Conservation (phyloP, 257 asterid genomes). For the Agastache rugosa region DNA sequence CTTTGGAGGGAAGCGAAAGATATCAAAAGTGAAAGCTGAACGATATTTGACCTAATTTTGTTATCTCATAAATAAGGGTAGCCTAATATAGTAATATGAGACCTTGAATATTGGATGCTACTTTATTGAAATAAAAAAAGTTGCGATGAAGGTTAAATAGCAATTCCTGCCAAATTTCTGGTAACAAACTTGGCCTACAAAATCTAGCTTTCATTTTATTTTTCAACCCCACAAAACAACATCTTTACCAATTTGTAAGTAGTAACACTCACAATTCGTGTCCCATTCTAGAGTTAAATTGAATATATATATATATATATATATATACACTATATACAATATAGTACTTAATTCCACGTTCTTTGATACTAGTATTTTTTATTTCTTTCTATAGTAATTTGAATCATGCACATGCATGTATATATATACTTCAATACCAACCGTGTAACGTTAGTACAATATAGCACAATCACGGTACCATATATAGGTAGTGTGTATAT, state of each 20-base stretch:
- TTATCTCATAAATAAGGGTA: slow-evolving; percentile 9
- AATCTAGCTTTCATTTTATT: slow-evolving; percentile 40
- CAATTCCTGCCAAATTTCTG: slow-evolving; percentile 8
- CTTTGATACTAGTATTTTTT: too few species aligned
- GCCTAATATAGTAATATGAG: background rate
- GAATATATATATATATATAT: background rate
- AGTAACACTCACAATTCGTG: slow-evolving; percentile 6
- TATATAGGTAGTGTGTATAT: too few species aligned
- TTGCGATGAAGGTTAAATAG: slow-evolving; percentile 23
- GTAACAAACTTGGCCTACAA: slow-evolving; percentile 39
- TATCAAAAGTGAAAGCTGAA: slow-evolving; percentile 18
- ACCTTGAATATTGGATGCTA: slow-evolving; percentile 5
- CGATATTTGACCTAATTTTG: slow-evolving; percentile 29
- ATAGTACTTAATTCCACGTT: background rate
- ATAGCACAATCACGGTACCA: too few species aligned
- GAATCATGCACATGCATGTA: background rate
- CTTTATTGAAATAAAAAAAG: slow-evolving; percentile 5
- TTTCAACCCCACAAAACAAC: slow-evolving; percentile 27
- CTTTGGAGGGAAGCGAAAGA: background rate
- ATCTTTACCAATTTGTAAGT: background rate
- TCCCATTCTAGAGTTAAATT: slow-evolving; percentile 19
- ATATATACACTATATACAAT: too few species aligned
- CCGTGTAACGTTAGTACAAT: background rate
- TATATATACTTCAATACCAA: too few species aligned
- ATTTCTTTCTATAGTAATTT: background rate